phyloP scores from a whole-genome alignment of 768 basidiomycete genomes.

The Pleurotus sapidus region DNA sequence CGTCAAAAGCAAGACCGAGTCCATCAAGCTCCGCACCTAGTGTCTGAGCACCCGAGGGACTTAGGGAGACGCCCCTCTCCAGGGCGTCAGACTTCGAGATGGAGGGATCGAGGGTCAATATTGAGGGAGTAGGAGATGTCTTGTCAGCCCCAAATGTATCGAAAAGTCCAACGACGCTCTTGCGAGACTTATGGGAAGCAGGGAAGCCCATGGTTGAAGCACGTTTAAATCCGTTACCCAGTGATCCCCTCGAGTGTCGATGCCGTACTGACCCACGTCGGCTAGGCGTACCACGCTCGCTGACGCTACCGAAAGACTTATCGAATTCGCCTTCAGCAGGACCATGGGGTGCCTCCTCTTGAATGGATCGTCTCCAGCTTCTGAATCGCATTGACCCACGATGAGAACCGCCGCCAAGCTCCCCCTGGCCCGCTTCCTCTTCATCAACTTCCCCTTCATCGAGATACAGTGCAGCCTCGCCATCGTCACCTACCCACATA shows the following conservation, averaged over 20 bases:
- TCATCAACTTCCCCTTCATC: conserved; percentile 16
- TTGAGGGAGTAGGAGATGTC: conserved; percentile 34
- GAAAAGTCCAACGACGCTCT: conserved; percentile 64
- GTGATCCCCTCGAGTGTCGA: neutral
- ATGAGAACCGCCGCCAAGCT: conserved; percentile 20
- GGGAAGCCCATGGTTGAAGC: conserved; percentile 5
- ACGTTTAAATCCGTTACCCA: conserved; percentile 1
- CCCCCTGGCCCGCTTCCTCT: conserved; percentile 27
- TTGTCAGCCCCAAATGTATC: conserved; percentile 26
- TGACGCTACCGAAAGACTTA: neutral
- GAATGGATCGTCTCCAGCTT: conserved; percentile 43
- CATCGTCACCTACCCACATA: conserved; percentile 37
- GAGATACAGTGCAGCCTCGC: conserved; percentile 34
- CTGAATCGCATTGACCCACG: conserved; percentile 42
- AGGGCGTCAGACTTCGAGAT: conserved; percentile 2
- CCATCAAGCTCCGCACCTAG: conserved; percentile 1
- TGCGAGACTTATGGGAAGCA: conserved; percentile 29
- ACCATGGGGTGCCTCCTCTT: conserved; percentile 19
- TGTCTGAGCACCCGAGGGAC: neutral
- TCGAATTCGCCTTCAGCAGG: neutral
- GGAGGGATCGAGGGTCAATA: conserved; percentile 19
- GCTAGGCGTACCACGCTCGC: conserved; percentile 4
- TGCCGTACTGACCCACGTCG: neutral
- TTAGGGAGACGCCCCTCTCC: neutral
- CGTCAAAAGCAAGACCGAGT: conserved; percentile 9